A percentile compares a stretch with the other conserved stretches of the same genome.
Conservation (phyloP, 163 green algal species). For the Chlamydomonas reinhardtii region DNA sequence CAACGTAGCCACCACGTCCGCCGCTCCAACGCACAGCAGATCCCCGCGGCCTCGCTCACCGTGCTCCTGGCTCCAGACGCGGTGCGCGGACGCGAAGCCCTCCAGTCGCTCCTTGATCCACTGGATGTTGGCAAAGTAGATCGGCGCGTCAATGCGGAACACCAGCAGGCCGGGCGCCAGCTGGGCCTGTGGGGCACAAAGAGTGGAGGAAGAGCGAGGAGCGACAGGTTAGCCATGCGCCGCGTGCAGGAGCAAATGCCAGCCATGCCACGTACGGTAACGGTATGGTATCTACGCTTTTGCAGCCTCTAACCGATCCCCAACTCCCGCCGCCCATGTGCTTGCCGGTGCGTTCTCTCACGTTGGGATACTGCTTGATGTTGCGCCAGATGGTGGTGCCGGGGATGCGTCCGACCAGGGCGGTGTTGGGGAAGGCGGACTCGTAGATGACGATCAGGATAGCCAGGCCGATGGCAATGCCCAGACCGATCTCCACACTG, state of each 20-base stretch:
- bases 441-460: conserved; percentile 68
- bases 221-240: neutral
- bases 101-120: conserved; percentile 71
- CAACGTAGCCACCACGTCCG: no score
- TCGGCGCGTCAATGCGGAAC: conserved; percentile 73
- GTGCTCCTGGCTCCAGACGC: neutral
- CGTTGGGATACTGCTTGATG: conserved; percentile 75
- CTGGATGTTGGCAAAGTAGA: conserved; percentile 81
- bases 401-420: conserved; percentile 70
- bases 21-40: no score
- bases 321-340: no score
- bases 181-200: conserved; percentile 45
- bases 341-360: no score
- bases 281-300: no score
- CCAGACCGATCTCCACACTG: conserved; percentile 64
- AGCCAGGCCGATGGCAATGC: conserved; percentile 63
- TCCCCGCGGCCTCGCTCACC: neutral
- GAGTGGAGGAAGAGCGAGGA: neutral
- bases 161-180: conserved; percentile 58
- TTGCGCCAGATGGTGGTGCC: conserved; percentile 64
- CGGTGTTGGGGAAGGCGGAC: conserved; percentile 78
- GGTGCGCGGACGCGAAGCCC: conserved; percentile 30
- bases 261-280: no score
- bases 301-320: no score
- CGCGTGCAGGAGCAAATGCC: no score